These are phyloP conservation scores for Blastomyces percursus DNA, from an alignment of 2,329 filamentous ascomycete genomes.

Conservation along the genomic window DNA sequence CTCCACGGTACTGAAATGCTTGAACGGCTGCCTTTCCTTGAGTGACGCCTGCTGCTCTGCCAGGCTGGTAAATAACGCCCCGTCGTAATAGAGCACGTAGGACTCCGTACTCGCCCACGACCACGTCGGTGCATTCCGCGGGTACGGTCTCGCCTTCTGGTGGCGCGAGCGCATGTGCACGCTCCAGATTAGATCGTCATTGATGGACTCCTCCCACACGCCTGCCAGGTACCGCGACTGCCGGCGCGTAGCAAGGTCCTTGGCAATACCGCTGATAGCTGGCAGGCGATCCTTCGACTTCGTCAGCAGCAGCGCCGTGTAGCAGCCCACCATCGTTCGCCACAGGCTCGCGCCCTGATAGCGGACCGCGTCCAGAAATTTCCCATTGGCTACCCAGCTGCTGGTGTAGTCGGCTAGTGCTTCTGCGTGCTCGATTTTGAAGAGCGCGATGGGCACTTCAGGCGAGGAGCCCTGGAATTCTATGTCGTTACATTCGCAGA, in stretches of 20 bases:
- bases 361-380: not conserved
- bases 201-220: not conserved
- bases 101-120: slow-evolving; percentile 1
- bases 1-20: not conserved
- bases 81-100: not conserved
- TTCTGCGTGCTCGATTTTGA: slow-evolving; percentile 1
- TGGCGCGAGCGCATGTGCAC: not conserved
- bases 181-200: slow-evolving; percentile 3
- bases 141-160: not conserved
- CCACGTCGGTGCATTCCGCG: slow-evolving; percentile 1
- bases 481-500: not conserved
- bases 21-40: not conserved
- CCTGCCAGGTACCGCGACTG: slow-evolving; percentile 1
- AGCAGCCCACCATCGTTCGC: slow-evolving; percentile 1
- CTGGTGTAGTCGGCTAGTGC: not conserved
- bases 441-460: not conserved
- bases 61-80: not conserved
- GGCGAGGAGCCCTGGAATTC: slow-evolving; percentile 2
- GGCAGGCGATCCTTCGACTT: not conserved
- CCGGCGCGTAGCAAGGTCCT: not conserved
- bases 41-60: not conserved
- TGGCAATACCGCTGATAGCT: slow-evolving; percentile 3
- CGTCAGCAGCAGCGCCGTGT: not conserved
- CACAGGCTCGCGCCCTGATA: slow-evolving; percentile 3
- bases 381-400: not conserved